Evolutionary conservation across 75 land plant genomes (phyloP).

Genomic region (Chamaecyparis obtusa): DNA sequence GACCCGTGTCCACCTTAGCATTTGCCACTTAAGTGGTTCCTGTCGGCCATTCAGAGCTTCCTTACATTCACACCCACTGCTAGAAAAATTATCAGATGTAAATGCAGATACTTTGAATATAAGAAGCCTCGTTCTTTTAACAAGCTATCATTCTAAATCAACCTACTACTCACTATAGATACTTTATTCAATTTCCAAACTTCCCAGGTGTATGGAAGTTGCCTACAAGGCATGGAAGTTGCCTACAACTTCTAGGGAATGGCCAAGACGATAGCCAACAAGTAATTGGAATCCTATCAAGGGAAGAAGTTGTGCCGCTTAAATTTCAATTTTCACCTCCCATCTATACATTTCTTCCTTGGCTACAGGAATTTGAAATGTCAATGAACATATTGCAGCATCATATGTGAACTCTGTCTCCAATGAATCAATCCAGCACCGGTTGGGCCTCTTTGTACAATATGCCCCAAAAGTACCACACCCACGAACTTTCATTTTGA

Average conservation of each 20-base stretch:
- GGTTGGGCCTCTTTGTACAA: slow-evolving; percentile 51
- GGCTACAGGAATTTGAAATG: slow-evolving; percentile 26
- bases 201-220: background rate
- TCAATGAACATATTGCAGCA: slow-evolving; percentile 16
- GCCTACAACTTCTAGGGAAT: no score
- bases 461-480: slow-evolving; percentile 75
- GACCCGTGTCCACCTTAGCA: background rate
- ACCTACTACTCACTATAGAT: background rate
- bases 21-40: background rate
- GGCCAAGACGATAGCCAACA: background rate
- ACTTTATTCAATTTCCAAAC: no score
- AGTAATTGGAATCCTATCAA: background rate
- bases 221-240: background rate
- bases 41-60: background rate
- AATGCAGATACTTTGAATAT: background rate
- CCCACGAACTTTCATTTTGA: slow-evolving; percentile 63
- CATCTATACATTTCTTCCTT: slow-evolving; percentile 31
- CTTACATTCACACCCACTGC: background rate
- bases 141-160: no score
- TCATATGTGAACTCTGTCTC: slow-evolving; percentile 19
- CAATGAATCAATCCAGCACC: slow-evolving; percentile 16
- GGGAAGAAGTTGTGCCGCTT: background rate
- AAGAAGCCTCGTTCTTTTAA: background rate
- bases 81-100: background rate
- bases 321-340: slow-evolving; percentile 20